A percentile compares a stretch with the other conserved stretches of the same genome.
Conservation (phyloP, 1,284 basidiomycete species). For the Sporisorium scitamineum region DNA sequence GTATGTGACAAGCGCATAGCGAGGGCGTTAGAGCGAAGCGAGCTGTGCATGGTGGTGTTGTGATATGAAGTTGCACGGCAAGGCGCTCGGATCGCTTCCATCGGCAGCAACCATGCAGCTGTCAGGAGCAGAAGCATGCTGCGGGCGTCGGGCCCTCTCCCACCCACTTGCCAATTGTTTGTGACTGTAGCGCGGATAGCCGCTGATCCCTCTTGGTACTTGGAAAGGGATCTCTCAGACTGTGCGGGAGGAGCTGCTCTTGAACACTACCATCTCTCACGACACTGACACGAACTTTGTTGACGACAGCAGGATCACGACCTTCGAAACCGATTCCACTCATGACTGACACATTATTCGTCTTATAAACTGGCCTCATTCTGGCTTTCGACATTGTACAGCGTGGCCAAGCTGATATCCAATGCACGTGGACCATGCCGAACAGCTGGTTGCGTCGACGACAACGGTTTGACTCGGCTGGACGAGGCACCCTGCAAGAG, state of each 20-base stretch:
- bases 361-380: neutral
- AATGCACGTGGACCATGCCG: neutral
- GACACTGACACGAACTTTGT: neutral
- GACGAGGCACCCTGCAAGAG: neutral
- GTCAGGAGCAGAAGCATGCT: constrained; percentile 6
- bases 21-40: neutral
- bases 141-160: neutral
- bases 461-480: neutral
- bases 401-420: neutral
- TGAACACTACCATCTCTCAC: neutral
- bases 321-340: neutral
- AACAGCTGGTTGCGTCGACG: constrained; percentile 9
- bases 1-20: neutral
- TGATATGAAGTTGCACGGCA: neutral
- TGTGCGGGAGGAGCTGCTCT: neutral
- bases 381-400: neutral
- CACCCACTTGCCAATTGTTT: neutral
- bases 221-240: neutral
- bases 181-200: neutral
- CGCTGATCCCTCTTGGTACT: neutral
- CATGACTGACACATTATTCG: neutral
- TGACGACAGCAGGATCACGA: neutral
- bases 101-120: constrained; percentile 1
- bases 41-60: neutral
- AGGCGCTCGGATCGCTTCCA: constrained; percentile 3